A percentile compares a stretch with the other conserved stretches of the same genome.
Evolutionary conservation across 1,139 yeast species (phyloP).

Genomic region (Torulaspora globosa): DNA sequence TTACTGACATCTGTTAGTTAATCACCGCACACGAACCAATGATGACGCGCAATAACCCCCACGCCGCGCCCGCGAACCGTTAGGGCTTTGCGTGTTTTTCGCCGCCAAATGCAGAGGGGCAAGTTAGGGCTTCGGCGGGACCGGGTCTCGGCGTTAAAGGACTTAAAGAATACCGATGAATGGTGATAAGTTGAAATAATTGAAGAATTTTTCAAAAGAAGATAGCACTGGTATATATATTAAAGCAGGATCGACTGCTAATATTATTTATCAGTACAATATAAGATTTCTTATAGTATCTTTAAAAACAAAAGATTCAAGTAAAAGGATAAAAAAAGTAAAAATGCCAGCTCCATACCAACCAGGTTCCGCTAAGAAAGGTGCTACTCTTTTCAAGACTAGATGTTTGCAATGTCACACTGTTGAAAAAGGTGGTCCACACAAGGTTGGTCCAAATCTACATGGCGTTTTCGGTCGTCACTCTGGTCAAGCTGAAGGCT

Average conservation of each 20-base stretch:
- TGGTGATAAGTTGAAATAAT: background rate
- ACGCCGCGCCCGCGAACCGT: background rate
- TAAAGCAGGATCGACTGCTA: background rate
- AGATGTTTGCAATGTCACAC: constrained; percentile 99
- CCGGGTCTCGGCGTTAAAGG: constrained; percentile 4
- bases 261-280: too few species aligned
- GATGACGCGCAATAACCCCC: background rate
- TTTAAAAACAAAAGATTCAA: background rate
- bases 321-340: constrained; percentile 1
- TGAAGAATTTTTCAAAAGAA: background rate
- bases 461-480: constrained; percentile 90
- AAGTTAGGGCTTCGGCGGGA: constrained; percentile 3
- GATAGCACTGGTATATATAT: constrained; percentile 1
- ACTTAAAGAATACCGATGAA: constrained; percentile 1
- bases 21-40: constrained; percentile 6
- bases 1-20: background rate
- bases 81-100: constrained; percentile 1
- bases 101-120: constrained; percentile 2
- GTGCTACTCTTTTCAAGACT: constrained; percentile 97
- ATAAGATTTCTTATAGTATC: background rate
- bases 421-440: constrained; percentile 89
- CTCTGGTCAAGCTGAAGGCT: constrained; percentile 91
- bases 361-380: constrained; percentile 86
- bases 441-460: constrained; percentile 99
- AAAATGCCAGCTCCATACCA: constrained; percentile 28